These are phyloP conservation scores for Sugiyamaella sp. DNA, from an alignment of 1,139 yeast genomes.

Conservation along the genomic window DNA sequence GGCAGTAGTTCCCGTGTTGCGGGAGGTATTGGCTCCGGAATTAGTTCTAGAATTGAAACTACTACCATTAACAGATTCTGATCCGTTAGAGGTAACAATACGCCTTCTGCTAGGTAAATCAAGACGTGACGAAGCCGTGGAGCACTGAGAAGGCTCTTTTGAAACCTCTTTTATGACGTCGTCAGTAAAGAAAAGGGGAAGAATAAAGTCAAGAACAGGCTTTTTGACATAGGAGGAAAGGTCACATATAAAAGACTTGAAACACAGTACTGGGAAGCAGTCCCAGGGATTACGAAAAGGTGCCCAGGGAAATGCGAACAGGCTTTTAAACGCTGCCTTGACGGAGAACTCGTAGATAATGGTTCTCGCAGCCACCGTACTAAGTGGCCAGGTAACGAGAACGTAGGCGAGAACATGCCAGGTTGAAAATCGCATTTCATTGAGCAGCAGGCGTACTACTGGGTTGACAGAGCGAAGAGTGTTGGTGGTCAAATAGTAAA, in stretches of 20 bases:
- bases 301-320: not conserved
- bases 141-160: too few species aligned
- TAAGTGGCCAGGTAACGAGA: not conserved
- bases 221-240: not conserved
- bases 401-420: not conserved
- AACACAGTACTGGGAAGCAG: conserved; percentile 1
- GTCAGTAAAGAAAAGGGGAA: not conserved
- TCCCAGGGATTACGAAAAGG: conserved; percentile 2
- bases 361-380: not conserved
- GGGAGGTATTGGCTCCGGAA: too few species aligned
- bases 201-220: not conserved
- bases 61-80: too few species aligned
- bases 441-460: not conserved
- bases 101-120: too few species aligned
- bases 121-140: too few species aligned
- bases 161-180: not conserved
- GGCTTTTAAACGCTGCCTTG: not conserved
- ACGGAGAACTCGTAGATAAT: not conserved
- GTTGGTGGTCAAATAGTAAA: not conserved
- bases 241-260: not conserved
- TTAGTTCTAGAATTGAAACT: too few species aligned
- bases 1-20: too few species aligned
- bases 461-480: not conserved
- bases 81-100: too few species aligned
- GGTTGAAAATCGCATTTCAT: not conserved